These are phyloP conservation scores for Heliamphora exappendiculata DNA, from an alignment of 148 eudicot species.

Conservation along the genomic window DNA sequence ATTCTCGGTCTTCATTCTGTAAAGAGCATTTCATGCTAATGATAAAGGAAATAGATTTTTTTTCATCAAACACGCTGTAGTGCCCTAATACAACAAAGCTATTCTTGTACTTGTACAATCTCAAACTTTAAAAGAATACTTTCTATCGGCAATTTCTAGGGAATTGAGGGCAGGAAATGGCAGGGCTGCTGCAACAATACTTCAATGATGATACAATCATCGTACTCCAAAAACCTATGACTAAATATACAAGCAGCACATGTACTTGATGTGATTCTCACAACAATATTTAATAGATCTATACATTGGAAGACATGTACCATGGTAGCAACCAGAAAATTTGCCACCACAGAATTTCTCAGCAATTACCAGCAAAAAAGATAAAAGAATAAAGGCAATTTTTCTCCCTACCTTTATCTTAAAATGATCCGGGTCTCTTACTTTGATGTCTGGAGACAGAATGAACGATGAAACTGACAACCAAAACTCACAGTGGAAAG, in stretches of 20 bases:
- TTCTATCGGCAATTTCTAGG: too few species aligned
- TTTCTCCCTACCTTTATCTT: background rate
- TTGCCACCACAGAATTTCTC: slow-evolving; percentile 8
- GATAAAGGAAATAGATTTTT: background rate
- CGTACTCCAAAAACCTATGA: background rate
- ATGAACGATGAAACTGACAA: background rate
- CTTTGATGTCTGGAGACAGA: background rate
- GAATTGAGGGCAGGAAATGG: too few species aligned
- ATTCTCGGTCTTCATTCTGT: background rate
- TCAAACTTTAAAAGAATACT: background rate
- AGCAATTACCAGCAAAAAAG: slow-evolving; percentile 1
- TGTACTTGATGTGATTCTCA: slow-evolving; percentile 9
- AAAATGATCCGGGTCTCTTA: background rate
- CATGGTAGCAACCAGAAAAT: slow-evolving; percentile 26
- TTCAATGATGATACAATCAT: background rate
- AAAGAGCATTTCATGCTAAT: background rate
- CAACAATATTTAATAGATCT: slow-evolving; percentile 15
- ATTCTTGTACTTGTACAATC: slow-evolving; percentile 5
- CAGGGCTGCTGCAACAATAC: background rate
- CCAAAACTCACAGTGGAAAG: background rate
- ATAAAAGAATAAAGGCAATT: background rate
- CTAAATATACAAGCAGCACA: background rate
- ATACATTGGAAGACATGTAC: slow-evolving; percentile 18
- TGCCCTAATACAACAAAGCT: too few species aligned
- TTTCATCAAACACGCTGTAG: background rate